A percentile compares a stretch with the other conserved stretches of the same genome.
These are phyloP conservation scores for Acarospora socialis DNA, from an alignment of 2,329 filamentous ascomycete species.

Conservation along the genomic window DNA sequence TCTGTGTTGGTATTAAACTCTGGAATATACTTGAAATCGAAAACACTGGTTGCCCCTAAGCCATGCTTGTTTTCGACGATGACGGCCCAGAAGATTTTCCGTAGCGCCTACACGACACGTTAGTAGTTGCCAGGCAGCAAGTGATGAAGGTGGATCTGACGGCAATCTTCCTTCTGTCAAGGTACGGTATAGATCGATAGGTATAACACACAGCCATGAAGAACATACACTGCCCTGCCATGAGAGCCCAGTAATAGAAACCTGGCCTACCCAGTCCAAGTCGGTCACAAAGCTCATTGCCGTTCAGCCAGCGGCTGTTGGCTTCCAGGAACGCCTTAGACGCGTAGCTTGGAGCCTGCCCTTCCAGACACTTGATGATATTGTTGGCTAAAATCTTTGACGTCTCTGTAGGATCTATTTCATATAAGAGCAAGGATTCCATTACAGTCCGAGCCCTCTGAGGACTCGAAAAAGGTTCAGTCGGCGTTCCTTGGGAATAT, in stretches of 20 bases:
- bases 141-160: slow-evolving; percentile 17
- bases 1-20: slow-evolving; percentile 37
- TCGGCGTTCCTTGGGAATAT: slow-evolving; percentile 59
- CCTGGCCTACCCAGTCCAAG: slow-evolving; percentile 45
- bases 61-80: slow-evolving; percentile 51
- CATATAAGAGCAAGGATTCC: slow-evolving; percentile 52
- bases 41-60: slow-evolving; percentile 47
- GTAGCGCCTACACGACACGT: slow-evolving; percentile 22
- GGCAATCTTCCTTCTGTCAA: slow-evolving; percentile 39
- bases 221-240: slow-evolving; percentile 52
- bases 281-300: slow-evolving; percentile 44
- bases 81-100: slow-evolving; percentile 42
- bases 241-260: slow-evolving; percentile 44
- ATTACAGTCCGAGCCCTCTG: slow-evolving; percentile 45
- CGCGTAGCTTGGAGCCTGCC: slow-evolving; percentile 50
- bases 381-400: slow-evolving; percentile 57
- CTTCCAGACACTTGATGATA: slow-evolving; percentile 54
- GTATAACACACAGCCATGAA: slow-evolving; percentile 38
- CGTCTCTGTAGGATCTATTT: slow-evolving; percentile 50
- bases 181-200: slow-evolving; percentile 34
- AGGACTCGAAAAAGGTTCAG: slow-evolving; percentile 43
- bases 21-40: slow-evolving; percentile 59
- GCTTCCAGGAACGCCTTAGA: slow-evolving; percentile 54
- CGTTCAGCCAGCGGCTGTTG: slow-evolving; percentile 56
- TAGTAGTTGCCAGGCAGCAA: slow-evolving; percentile 3